phyloP scores from a whole-genome alignment of 2,329 filamentous ascomycete genomes.

The Aureobasidium sp. region DNA sequence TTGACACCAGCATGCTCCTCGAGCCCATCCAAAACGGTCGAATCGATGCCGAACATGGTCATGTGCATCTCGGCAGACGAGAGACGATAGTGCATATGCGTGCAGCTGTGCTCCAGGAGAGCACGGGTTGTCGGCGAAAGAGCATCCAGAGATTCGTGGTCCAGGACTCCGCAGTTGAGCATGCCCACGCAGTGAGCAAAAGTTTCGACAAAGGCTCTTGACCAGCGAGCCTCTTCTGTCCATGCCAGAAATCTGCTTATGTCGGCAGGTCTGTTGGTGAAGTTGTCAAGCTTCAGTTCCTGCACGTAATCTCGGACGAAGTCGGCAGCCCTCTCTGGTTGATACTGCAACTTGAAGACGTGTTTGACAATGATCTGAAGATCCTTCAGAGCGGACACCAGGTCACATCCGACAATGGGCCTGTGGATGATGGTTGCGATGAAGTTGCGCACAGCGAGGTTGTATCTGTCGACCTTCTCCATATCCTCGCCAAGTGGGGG shows the following conservation, averaged over 20 bases:
- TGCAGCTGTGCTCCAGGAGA: conserved; percentile 51
- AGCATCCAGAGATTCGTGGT: background rate
- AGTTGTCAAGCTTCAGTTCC: conserved; percentile 49
- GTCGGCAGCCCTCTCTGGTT: conserved; percentile 31
- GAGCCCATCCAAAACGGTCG: conserved; percentile 38
- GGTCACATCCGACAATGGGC: conserved; percentile 55
- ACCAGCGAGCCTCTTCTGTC: conserved; percentile 56
- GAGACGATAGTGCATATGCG: conserved; percentile 54
- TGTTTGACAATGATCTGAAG: conserved; percentile 52
- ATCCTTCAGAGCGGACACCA: conserved; percentile 56
- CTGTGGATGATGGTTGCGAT: conserved; percentile 58
- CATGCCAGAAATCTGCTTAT: conserved; percentile 57
- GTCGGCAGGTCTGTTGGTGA: conserved; percentile 51
- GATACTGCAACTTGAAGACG: conserved; percentile 35
- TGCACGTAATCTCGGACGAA: conserved; percentile 9
- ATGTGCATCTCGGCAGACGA: conserved; percentile 52
- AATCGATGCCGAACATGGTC: conserved; percentile 50
- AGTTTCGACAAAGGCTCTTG: conserved; percentile 58
- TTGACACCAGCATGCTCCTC: conserved; percentile 34
- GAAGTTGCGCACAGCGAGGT: conserved; percentile 61
- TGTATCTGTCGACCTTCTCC: background rate
- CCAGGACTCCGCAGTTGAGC: conserved; percentile 25
- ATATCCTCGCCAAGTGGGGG: background rate
- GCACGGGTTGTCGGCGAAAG: conserved; percentile 19
- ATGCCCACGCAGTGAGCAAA: conserved; percentile 61